Percentiles rank a stretch among this genome's conserved stretches.
Conservation (phyloP, 768 basidiomycete species). For the Suillus placidus region DNA sequence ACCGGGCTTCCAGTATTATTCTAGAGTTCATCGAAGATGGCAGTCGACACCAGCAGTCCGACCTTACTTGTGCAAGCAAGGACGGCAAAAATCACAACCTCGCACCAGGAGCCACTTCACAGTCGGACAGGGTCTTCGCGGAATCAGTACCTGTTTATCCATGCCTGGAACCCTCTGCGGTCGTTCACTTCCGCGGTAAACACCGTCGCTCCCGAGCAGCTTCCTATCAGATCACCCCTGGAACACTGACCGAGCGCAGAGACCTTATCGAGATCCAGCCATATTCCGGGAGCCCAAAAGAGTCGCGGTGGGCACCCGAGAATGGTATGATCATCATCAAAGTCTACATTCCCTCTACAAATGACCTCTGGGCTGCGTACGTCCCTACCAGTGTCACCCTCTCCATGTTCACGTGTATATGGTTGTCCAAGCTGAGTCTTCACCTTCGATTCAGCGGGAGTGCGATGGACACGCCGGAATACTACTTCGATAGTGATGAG, state of each 20-base stretch:
- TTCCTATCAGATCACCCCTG: slow-evolving; percentile 2
- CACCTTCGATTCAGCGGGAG: slow-evolving; percentile 37
- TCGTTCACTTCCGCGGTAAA: neutral
- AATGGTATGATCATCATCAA: slow-evolving; percentile 41
- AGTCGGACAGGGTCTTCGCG: neutral
- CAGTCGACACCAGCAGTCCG: neutral
- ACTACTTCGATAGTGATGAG: slow-evolving; percentile 34
- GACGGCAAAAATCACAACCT: neutral
- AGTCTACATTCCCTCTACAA: slow-evolving; percentile 41
- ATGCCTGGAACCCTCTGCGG: neutral
- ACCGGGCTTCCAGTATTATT: neutral
- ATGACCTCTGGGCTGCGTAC: slow-evolving; percentile 43
- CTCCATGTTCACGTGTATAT: slow-evolving; percentile 33
- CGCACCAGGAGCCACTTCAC: neutral
- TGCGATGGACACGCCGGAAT: slow-evolving; percentile 30
- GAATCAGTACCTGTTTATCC: neutral
- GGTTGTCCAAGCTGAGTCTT: slow-evolving; percentile 41
- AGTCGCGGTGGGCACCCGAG: slow-evolving; percentile 35
- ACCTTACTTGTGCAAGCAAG: neutral
- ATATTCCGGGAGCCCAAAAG: neutral
- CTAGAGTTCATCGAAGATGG: neutral
- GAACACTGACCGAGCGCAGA: neutral
- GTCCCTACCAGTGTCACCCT: slow-evolving; percentile 36
- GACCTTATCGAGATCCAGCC: neutral
- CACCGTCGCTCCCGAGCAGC: slow-evolving; percentile 11